A percentile compares a stretch with the other conserved stretches of the same genome.
These are phyloP conservation scores for Suillus variegatus DNA, from an alignment of 768 basidiomycete species.

Conservation along the genomic window DNA sequence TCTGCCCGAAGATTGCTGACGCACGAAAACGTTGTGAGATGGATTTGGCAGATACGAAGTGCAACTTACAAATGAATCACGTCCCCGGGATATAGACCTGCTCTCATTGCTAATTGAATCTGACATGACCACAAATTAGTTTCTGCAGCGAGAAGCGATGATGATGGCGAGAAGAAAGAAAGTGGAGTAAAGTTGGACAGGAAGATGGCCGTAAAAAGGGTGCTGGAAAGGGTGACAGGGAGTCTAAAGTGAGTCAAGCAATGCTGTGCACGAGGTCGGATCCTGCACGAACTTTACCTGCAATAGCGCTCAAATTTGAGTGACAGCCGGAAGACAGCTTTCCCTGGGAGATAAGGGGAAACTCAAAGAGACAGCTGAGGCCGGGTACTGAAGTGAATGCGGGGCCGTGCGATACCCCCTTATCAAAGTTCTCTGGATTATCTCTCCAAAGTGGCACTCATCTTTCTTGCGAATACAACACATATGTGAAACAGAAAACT, in stretches of 20 bases:
- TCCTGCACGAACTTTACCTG: constrained; percentile 1
- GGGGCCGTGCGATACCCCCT: constrained; percentile 5
- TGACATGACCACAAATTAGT: constrained; percentile 21
- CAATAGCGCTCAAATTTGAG: neutral
- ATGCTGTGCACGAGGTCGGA: constrained; percentile 8
- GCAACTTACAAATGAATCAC: constrained; percentile 55
- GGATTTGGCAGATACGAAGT: neutral
- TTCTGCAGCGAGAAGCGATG: neutral
- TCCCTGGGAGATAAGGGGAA: constrained; percentile 6
- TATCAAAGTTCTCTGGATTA: constrained; percentile 1
- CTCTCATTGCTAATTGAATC: constrained; percentile 26
- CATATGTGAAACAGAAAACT: neutral
- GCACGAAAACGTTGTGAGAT: neutral
- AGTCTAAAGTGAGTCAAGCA: neutral
- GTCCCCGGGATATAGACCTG: constrained; percentile 59
- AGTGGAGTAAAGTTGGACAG: constrained; percentile 1
- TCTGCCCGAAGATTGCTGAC: constrained; percentile 59
- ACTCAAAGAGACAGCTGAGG: neutral
- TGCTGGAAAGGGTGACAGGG: neutral
- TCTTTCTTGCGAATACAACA: neutral
- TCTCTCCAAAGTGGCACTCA: neutral
- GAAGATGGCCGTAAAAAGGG: constrained; percentile 1
- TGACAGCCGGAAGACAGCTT: neutral
- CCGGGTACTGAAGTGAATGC: neutral
- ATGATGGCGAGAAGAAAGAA: neutral